Conservation (phyloP, 1,284 basidiomycete species). For the Vanrija sp. region DNA sequence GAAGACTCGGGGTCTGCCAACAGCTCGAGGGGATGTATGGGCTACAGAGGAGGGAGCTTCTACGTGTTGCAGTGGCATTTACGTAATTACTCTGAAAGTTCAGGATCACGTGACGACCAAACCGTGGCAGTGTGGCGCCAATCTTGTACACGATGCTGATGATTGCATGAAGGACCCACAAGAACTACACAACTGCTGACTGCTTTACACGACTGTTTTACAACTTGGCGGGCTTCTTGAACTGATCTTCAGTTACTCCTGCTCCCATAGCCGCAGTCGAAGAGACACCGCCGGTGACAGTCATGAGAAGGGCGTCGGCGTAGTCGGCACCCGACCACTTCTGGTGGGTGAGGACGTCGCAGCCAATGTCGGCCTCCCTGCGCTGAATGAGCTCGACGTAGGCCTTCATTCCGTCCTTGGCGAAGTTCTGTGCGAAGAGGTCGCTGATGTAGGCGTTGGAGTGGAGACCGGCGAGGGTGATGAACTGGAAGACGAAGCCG, state of each 20-base stretch:
- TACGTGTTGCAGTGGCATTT: constrained; percentile 2
- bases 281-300: constrained; percentile 90
- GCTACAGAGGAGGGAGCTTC: no score
- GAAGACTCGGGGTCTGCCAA: no score
- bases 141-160: constrained; percentile 50
- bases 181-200: no score
- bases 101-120: constrained; percentile 50
- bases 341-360: constrained; percentile 71
- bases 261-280: constrained; percentile 89
- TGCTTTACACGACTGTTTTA: constrained; percentile 37
- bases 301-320: constrained; percentile 86
- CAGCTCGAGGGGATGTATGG: no score
- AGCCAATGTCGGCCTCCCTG: constrained; percentile 84
- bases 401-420: constrained; percentile 70
- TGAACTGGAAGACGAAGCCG: constrained; percentile 80
- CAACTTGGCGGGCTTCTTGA: constrained; percentile 45
- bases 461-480: constrained; percentile 93
- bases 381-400: constrained; percentile 59
- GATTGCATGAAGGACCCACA: constrained; percentile 60
- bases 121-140: constrained; percentile 27
- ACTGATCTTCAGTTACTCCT: constrained; percentile 89
- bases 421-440: constrained; percentile 79
- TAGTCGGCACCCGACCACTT: constrained; percentile 93
- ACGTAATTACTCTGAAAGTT: no score
- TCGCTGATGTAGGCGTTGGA: constrained; percentile 97